Conservation (phyloP, 306 rosid genomes). For the Inga oerstediana region DNA sequence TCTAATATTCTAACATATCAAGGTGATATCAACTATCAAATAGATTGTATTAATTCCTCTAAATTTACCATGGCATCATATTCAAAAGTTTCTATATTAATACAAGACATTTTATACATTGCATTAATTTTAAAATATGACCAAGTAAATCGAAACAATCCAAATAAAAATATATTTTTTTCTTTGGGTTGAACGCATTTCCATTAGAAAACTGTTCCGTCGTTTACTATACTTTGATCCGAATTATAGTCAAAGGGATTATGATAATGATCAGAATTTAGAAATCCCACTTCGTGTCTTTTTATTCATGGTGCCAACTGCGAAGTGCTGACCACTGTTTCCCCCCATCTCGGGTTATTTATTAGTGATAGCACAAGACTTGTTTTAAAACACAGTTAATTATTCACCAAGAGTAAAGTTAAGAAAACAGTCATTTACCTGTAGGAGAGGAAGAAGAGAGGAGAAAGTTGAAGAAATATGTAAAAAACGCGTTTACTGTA, state of each 20-base stretch:
- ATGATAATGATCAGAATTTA: background rate
- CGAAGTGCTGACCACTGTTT: background rate
- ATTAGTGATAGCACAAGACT: background rate
- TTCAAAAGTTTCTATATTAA: no score
- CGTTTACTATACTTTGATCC: background rate
- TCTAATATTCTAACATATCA: no score
- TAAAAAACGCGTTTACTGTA: background rate
- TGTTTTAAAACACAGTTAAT: no score
- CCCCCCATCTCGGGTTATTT: background rate
- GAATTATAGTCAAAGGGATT: background rate
- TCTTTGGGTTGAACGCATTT: background rate
- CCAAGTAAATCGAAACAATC: background rate
- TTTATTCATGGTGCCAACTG: background rate
- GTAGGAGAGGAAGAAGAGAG: background rate
- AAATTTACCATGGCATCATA: no score
- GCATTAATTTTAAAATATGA: no score
- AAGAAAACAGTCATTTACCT: background rate
- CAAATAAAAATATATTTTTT: background rate
- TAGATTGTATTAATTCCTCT: no score
- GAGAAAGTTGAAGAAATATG: background rate
- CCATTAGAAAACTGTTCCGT: background rate
- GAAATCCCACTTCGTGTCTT: background rate
- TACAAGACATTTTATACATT: no score
- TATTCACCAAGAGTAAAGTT: background rate
- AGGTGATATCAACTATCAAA: no score